Percentiles rank a stretch among this genome's conserved stretches.
These are phyloP conservation scores for Gossypium rotundifolium DNA, from an alignment of 345 rosid species.

Conservation along the genomic window DNA sequence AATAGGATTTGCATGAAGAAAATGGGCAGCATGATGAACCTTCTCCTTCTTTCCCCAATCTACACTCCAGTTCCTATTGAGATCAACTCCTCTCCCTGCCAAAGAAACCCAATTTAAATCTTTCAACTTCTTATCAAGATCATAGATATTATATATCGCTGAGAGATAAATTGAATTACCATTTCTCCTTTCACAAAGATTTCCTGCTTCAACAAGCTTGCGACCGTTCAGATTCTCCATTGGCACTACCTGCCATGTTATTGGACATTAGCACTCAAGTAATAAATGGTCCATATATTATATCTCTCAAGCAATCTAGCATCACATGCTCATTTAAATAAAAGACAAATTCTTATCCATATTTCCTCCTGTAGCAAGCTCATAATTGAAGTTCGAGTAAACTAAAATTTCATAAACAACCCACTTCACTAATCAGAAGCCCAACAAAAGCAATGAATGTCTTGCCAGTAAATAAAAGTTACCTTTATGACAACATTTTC, in stretches of 20 bases:
- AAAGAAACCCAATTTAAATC: conserved; percentile 10
- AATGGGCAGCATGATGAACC: conserved; percentile 31
- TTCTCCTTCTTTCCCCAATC: conserved; percentile 99
- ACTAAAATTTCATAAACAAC: neutral
- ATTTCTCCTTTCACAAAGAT: conserved; percentile 94
- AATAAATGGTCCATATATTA: neutral
- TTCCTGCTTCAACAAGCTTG: conserved; percentile 85
- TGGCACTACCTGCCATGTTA: conserved; percentile 64
- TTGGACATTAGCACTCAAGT: conserved; percentile 14
- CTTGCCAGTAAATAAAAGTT: neutral
- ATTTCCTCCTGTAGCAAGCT: neutral
- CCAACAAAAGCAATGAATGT: neutral
- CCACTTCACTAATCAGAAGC: neutral
- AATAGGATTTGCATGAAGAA: neutral
- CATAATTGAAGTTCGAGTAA: neutral
- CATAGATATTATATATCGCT: conserved; percentile 5
- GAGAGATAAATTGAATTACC: conserved; percentile 34
- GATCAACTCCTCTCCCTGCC: conserved; percentile 97
- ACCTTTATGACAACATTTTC: conserved; percentile 83
- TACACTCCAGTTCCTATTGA: conserved; percentile 97
- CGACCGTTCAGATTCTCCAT: conserved; percentile 95
- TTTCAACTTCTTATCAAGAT: conserved; percentile 10
- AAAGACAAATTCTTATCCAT: neutral
- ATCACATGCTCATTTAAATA: conserved; percentile 1
- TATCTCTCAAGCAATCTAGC: neutral